Conservation (phyloP, 75 land plant genomes). For the Pinus albicaulis region DNA sequence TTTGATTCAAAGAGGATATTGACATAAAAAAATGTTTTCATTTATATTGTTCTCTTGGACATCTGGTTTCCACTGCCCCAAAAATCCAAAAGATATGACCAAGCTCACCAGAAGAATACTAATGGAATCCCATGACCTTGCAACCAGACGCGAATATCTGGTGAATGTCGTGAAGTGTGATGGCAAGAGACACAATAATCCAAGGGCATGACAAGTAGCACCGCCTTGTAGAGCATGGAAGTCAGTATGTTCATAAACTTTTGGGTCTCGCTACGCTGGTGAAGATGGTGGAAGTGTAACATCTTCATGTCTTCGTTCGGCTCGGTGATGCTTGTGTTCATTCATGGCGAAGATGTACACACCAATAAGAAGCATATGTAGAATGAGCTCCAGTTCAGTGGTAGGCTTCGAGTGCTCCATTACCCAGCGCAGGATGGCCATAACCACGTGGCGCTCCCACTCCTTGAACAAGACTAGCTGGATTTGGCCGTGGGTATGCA, state of each 20-base stretch:
- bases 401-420: conserved; percentile 46
- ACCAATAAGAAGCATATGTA: too few species aligned
- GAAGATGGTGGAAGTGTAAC: neutral
- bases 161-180: neutral
- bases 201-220: neutral
- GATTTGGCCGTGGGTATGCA: conserved; percentile 70
- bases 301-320: neutral
- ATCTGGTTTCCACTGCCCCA: neutral
- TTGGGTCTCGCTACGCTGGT: neutral
- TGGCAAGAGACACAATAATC: neutral
- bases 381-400: conserved; percentile 58
- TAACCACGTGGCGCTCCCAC: conserved; percentile 78
- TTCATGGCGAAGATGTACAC: neutral
- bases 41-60: neutral
- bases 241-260: neutral
- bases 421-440: conserved; percentile 54
- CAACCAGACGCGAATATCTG: neutral
- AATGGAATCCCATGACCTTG: neutral
- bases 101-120: neutral
- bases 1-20: neutral
- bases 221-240: neutral
- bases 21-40: neutral
- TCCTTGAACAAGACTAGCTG: conserved; percentile 82
- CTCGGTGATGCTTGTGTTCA: neutral
- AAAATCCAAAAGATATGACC: neutral